These are phyloP conservation scores for Bidens hawaiensis DNA, from an alignment of 140 eudicot genomes.

Conservation along the genomic window DNA sequence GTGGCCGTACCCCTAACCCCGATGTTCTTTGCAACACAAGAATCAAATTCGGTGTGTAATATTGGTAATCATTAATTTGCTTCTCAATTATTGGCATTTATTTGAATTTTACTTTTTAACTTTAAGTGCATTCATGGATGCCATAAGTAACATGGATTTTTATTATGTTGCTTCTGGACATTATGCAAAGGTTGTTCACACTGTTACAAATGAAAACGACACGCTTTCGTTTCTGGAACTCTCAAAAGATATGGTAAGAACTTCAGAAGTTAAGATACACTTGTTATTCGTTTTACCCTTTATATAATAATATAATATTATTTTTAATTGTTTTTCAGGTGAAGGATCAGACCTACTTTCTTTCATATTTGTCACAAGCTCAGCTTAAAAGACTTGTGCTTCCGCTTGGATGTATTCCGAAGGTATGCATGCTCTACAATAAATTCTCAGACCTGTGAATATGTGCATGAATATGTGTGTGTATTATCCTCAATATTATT, in stretches of 20 bases:
- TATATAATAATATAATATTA: background rate
- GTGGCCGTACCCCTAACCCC: constrained; percentile 98
- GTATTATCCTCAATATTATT: constrained; percentile 16
- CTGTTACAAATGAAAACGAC: constrained; percentile 29
- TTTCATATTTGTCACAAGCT: constrained; percentile 83
- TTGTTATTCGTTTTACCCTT: constrained; percentile 6
- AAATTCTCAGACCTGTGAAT: background rate
- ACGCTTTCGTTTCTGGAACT: constrained; percentile 63
- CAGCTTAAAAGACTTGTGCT: constrained; percentile 82
- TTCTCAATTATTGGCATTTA: background rate
- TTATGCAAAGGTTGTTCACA: constrained; percentile 83
- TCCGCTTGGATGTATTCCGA: constrained; percentile 88
- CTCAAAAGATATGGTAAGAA: constrained; percentile 81
- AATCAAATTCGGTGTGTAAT: constrained; percentile 80
- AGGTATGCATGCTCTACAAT: constrained; percentile 36
- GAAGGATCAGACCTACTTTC: constrained; percentile 96
- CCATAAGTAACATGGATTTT: constrained; percentile 68
- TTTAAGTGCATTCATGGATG: constrained; percentile 92
- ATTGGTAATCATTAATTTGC: constrained; percentile 14
- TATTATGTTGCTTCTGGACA: constrained; percentile 97
- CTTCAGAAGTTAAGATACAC: no score
- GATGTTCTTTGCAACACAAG: constrained; percentile 99
- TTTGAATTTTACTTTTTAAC: background rate
- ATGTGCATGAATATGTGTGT: background rate
- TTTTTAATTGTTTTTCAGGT: constrained; percentile 42